These are phyloP conservation scores for Wickerhamiella brachini DNA, from an alignment of 805 yeast genomes.

Conservation along the genomic window DNA sequence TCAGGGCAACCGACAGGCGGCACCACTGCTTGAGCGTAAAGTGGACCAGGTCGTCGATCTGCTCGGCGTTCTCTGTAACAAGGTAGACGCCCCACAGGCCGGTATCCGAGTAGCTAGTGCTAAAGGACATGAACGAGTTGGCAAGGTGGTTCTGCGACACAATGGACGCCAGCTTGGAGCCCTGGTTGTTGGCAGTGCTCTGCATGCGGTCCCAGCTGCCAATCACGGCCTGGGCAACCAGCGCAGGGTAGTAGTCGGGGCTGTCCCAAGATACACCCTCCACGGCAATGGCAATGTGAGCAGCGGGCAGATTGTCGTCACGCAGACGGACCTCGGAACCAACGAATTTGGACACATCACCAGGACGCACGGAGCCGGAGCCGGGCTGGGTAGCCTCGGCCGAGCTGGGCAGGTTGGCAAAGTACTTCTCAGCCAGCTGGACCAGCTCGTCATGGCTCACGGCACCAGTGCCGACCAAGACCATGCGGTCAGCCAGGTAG, in stretches of 20 bases:
- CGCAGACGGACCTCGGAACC: constrained; percentile 79
- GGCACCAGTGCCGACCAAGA: constrained; percentile 87
- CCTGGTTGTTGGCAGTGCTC: constrained; percentile 71
- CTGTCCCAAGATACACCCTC: constrained; percentile 98
- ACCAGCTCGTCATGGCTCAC: constrained; percentile 81
- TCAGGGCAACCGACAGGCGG: constrained; percentile 65
- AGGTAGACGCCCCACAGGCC: constrained; percentile 96
- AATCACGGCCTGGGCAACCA: constrained; percentile 90
- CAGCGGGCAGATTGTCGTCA: constrained; percentile 71
- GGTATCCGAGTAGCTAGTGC: constrained; percentile 93
- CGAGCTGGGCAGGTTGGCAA: constrained; percentile 37
- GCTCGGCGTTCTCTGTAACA: constrained; percentile 61
- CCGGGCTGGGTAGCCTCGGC: constrained; percentile 50
- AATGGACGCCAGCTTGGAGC: constrained; percentile 65
- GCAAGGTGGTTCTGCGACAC: constrained; percentile 57
- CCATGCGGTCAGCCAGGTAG: constrained; percentile 96
- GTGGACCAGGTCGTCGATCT: constrained; percentile 53
- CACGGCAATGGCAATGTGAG: constrained; percentile 87
- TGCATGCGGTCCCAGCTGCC: constrained; percentile 96
- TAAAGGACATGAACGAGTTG: constrained; percentile 90
- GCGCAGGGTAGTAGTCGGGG: constrained; percentile 86
- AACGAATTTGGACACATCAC: constrained; percentile 60
- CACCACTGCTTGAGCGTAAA: constrained; percentile 81
- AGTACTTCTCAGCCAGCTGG: constrained; percentile 55
- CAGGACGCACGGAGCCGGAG: constrained; percentile 42